Conservation (phyloP, 2,329 filamentous ascomycete species). For the Talaromyces sp. region DNA sequence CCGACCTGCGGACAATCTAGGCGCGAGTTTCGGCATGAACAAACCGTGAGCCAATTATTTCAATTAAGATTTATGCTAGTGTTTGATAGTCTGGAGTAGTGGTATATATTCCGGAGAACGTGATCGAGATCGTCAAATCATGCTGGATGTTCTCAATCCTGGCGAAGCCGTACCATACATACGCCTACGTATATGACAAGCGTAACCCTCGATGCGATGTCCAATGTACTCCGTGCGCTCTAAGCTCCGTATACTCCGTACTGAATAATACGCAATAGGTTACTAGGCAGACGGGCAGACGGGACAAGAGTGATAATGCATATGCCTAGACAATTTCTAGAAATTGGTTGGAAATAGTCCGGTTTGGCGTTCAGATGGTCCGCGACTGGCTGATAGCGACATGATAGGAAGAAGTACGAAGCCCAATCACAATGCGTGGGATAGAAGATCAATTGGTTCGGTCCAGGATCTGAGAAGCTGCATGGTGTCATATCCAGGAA, state of each 20-base stretch:
- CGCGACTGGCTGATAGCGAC: not conserved
- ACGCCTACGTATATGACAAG: not conserved
- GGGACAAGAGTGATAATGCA: constrained; percentile 1
- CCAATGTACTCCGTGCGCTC: not conserved
- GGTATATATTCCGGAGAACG: not conserved
- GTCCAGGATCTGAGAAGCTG: not conserved
- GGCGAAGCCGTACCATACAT: not conserved
- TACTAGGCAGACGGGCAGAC: not conserved
- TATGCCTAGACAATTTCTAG: not conserved
- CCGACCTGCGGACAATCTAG: constrained; percentile 9
- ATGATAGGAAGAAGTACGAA: not conserved
- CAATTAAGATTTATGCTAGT: constrained; percentile 7
- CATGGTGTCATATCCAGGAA: not conserved
- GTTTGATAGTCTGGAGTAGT: constrained; percentile 6
- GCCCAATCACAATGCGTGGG: not conserved
- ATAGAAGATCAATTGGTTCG: not conserved
- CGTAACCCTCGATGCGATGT: not conserved
- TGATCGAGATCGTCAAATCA: not conserved
- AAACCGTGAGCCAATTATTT: not conserved
- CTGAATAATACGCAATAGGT: not conserved
- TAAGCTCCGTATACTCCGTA: not conserved
- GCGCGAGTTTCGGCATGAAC: constrained; percentile 8
- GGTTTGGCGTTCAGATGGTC: not conserved
- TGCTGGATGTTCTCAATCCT: not conserved
- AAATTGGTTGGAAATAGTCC: not conserved